Evolutionary conservation across 345 rosid species (phyloP).

Genomic region (Laguncularia racemosa): DNA sequence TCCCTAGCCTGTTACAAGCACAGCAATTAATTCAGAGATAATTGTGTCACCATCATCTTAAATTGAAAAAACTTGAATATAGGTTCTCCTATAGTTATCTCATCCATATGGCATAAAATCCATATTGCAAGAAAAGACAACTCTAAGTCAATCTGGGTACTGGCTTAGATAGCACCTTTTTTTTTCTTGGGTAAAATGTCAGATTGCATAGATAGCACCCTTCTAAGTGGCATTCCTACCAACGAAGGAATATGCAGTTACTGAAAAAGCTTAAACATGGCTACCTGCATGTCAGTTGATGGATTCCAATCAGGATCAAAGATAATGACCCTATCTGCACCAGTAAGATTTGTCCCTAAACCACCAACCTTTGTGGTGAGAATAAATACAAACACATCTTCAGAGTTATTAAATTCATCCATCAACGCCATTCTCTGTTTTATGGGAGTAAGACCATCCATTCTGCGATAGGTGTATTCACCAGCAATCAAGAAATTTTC

Average conservation of each 20-base stretch:
- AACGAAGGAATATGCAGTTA: not conserved
- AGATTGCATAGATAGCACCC: too few species aligned
- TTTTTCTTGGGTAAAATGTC: too few species aligned
- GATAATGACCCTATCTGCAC: conserved; percentile 92
- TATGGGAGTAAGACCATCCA: conserved; percentile 90
- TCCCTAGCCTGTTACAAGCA: conserved; percentile 73
- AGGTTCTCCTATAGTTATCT: too few species aligned
- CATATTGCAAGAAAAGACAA: not conserved
- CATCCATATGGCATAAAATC: not conserved
- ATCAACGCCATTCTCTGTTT: conserved; percentile 96
- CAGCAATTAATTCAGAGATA: too few species aligned
- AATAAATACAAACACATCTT: conserved; percentile 70
- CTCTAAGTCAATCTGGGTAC: too few species aligned
- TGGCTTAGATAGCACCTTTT: too few species aligned
- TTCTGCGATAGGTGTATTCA: conserved; percentile 75
- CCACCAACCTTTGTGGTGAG: conserved; percentile 97
- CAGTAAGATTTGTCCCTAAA: conserved; percentile 91
- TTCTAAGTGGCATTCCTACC: not conserved
- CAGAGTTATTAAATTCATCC: conserved; percentile 78
- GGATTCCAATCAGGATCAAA: conserved; percentile 99
- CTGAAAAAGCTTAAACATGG: conserved; percentile 2
- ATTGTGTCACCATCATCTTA: not conserved
- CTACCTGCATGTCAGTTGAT: conserved; percentile 93
- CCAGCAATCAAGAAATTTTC: conserved; percentile 62
- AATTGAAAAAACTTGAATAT: not conserved